These are phyloP conservation scores for Erodium texanum DNA, from an alignment of 441 rosid genomes.

Conservation along the genomic window DNA sequence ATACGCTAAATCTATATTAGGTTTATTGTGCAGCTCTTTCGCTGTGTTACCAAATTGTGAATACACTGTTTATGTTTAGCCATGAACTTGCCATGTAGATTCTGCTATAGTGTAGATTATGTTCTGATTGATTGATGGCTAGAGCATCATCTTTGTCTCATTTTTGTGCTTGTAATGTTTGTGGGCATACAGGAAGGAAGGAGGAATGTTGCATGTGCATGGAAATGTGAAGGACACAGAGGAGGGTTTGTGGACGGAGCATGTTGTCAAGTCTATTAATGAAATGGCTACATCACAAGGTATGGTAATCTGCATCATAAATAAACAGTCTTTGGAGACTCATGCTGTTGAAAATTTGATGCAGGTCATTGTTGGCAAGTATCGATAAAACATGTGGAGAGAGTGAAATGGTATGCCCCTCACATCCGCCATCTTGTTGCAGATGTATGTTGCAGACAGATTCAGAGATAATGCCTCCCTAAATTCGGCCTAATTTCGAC, in stretches of 20 bases:
- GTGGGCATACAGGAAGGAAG: slow-evolving; percentile 48
- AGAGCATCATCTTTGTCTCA: not conserved
- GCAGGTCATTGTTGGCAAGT: slow-evolving; percentile 76
- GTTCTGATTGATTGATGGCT: not conserved
- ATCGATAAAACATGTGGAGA: slow-evolving; percentile 56
- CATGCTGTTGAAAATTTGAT: not conserved
- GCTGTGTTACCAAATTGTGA: not conserved
- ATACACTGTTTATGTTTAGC: not conserved
- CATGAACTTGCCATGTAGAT: not conserved
- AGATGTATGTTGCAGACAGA: slow-evolving; percentile 53
- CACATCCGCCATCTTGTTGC: slow-evolving; percentile 84
- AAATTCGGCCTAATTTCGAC: not conserved
- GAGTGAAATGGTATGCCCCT: slow-evolving; percentile 93
- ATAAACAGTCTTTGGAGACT: not conserved
- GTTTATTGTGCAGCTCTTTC: not conserved
- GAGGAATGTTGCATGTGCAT: slow-evolving; percentile 72
- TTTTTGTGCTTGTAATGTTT: not conserved
- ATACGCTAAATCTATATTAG: not conserved
- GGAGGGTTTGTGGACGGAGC: slow-evolving; percentile 49
- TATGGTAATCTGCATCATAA: slow-evolving; percentile 18
- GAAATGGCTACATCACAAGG: slow-evolving; percentile 73
- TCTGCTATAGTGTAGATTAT: not conserved
- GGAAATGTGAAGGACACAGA: slow-evolving; percentile 77
- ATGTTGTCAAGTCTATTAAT: slow-evolving; percentile 39
- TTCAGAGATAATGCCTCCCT: not conserved